Evolutionary conservation across 176 grass and related monocot genomes (phyloP).

Genomic region (Melocanna baccifera): DNA sequence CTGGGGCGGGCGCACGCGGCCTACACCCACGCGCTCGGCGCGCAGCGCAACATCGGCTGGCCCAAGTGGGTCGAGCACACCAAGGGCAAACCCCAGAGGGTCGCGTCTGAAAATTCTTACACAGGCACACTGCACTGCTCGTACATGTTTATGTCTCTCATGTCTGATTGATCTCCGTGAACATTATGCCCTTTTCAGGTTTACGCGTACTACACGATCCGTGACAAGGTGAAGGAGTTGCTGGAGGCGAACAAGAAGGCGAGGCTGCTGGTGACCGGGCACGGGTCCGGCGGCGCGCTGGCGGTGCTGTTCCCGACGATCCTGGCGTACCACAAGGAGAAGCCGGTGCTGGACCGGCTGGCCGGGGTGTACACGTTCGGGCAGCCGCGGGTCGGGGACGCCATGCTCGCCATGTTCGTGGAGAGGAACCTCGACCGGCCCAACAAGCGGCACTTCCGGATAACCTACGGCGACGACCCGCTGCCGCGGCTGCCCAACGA

Average conservation of each 20-base stretch:
- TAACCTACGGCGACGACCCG: constrained; percentile 45
- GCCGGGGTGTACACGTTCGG: constrained; percentile 55
- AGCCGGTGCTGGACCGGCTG: constrained; percentile 36
- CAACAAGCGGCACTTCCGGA: constrained; percentile 45
- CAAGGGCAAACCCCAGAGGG: constrained; percentile 32
- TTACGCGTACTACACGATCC: constrained; percentile 55
- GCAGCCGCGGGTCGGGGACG: constrained; percentile 62
- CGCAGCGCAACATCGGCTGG: constrained; percentile 45
- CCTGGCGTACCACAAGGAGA: constrained; percentile 52
- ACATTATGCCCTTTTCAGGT: not conserved
- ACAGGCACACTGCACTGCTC: not conserved
- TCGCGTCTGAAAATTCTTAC: not conserved
- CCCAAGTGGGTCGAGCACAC: constrained; percentile 42
- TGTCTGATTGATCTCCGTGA: not conserved
- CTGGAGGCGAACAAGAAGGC: constrained; percentile 34
- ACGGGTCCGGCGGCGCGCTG: constrained; percentile 58
- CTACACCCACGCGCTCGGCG: constrained; percentile 51
- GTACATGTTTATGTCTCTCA: not conserved
- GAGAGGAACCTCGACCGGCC: constrained; percentile 47
- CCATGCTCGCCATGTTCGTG: constrained; percentile 45
- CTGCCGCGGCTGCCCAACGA: constrained; percentile 44
- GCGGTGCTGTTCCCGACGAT: constrained; percentile 54
- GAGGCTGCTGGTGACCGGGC: constrained; percentile 55
- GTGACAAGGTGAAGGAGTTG: constrained; percentile 31
- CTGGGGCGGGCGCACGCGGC: constrained; percentile 47